Percentiles rank a stretch among this genome's conserved stretches.
These are phyloP conservation scores for Alternaria infectoria DNA, from an alignment of 2,329 filamentous ascomycete species.

Conservation along the genomic window DNA sequence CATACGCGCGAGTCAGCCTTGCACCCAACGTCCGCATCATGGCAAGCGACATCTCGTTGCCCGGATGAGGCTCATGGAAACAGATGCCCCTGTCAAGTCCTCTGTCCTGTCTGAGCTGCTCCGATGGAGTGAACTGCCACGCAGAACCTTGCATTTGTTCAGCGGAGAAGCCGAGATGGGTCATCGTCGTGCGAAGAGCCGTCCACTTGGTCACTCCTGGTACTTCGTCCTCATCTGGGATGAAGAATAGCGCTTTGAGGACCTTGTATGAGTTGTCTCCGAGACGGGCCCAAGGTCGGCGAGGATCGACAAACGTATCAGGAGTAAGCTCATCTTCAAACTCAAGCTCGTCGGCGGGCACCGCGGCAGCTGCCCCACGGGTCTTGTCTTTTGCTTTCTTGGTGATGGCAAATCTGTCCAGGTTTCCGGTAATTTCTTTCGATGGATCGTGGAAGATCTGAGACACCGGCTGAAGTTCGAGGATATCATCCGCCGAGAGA, in stretches of 20 bases:
- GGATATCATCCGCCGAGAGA: neutral
- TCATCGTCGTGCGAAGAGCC: no score
- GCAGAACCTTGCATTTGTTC: no score
- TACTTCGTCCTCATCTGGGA: no score
- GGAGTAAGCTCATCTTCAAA: neutral
- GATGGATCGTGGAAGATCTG: neutral
- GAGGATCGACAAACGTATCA: neutral
- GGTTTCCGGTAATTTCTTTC: neutral
- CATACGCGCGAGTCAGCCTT: constrained; percentile 52
- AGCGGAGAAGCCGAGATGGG: no score
- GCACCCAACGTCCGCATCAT: constrained; percentile 50
- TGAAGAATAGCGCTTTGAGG: no score
- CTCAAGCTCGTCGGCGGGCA: neutral
- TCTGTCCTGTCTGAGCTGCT: no score
- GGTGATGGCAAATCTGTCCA: neutral
- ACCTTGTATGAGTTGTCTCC: neutral
- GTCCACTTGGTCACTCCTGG: no score
- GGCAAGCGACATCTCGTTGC: constrained; percentile 57
- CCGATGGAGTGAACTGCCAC: no score
- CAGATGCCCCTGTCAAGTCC: constrained; percentile 35
- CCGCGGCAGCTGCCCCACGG: neutral
- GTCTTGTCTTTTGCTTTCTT: neutral
- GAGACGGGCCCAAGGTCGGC: neutral
- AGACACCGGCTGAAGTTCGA: neutral
- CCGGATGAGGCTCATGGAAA: constrained; percentile 66